phyloP scores from a whole-genome alignment of 805 yeast species.

The Suhomyces sp. region DNA sequence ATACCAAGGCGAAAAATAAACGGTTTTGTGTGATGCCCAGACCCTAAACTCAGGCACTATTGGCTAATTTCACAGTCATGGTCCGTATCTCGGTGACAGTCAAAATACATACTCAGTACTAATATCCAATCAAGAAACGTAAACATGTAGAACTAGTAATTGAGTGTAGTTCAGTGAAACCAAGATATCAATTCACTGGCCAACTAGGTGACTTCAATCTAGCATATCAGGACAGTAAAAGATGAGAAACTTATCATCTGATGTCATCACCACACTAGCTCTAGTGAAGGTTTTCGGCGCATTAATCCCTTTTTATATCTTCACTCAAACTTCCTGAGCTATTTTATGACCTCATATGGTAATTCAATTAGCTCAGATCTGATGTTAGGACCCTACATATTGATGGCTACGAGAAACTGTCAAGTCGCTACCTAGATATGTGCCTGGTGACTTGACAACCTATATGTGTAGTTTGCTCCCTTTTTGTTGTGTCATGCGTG shows the following conservation, averaged over 20 bases:
- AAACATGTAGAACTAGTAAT: background rate
- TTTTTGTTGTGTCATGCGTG: background rate
- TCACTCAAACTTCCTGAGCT: background rate
- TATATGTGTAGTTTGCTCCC: background rate
- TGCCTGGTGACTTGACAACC: background rate
- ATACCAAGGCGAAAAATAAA: background rate
- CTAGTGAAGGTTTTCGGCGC: too few relatives aligned
- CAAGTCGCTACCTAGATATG: background rate
- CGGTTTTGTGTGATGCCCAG: background rate
- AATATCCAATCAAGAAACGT: background rate
- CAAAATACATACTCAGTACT: background rate
- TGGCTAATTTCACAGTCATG: background rate
- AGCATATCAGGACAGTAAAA: background rate
- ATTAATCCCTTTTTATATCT: background rate
- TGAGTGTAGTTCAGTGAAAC: background rate
- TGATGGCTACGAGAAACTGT: background rate
- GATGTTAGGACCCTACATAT: background rate
- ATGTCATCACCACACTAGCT: background rate
- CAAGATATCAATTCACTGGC: background rate
- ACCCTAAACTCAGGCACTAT: background rate
- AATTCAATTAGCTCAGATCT: background rate
- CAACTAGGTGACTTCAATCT: background rate
- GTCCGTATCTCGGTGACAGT: background rate
- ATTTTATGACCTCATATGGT: background rate
- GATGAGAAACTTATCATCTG: background rate